These are phyloP conservation scores for Nitzschia sp. DNA, from an alignment of 108 stramenopile genomes.

Conservation along the genomic window DNA sequence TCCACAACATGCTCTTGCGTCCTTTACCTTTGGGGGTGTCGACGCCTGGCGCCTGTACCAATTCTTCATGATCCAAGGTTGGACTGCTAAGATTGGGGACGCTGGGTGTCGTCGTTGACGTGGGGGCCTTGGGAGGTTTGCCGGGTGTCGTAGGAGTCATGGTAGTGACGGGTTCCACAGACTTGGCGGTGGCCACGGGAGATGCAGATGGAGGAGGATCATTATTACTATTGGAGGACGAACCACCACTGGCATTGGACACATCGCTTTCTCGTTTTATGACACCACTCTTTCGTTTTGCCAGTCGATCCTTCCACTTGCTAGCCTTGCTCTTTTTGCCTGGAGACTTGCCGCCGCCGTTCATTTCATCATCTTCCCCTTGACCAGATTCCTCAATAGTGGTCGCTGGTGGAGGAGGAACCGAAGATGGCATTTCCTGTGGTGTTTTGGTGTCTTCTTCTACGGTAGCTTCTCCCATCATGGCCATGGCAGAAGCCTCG, in stretches of 20 bases:
- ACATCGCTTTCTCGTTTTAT: not conserved
- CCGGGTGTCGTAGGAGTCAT: not conserved
- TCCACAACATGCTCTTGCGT: conserved; percentile 11
- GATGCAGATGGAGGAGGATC: too few species aligned
- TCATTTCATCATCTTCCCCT: not conserved
- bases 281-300: conserved; percentile 9
- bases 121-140: not conserved
- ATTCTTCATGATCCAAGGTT: too few species aligned
- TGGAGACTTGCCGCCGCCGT: not conserved
- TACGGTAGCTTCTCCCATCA: too few species aligned
- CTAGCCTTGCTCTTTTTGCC: conserved; percentile 9
- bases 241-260: too few species aligned
- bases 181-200: too few species aligned
- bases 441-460: too few species aligned
- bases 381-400: not conserved
- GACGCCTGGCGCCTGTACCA: too few species aligned
- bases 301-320: conserved; percentile 21
- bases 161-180: not conserved
- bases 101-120: not conserved
- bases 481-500: too few species aligned
- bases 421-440: not conserved
- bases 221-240: too few species aligned
- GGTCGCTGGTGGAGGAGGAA: not conserved
- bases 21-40: not conserved
- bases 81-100: too few species aligned